Percentiles rank a stretch among this genome's conserved stretches.
Conservation (phyloP, 306 rosid genomes). For the Dryas alaskensis region DNA sequence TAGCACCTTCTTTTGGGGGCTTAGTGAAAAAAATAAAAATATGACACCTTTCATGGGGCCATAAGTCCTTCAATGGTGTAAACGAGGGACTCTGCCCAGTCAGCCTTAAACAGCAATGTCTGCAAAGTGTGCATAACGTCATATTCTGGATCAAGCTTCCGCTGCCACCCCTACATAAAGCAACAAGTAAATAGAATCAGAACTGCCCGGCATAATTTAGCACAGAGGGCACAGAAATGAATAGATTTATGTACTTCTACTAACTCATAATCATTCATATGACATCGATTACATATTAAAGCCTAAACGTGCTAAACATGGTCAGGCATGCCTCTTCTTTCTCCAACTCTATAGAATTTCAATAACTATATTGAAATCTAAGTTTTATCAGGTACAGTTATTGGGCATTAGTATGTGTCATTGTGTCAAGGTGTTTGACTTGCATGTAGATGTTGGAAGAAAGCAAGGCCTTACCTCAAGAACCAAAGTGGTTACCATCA, state of each 20-base stretch:
- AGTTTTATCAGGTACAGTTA: neutral
- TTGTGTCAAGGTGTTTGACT: neutral
- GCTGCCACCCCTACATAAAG: constrained; percentile 69
- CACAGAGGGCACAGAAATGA: neutral
- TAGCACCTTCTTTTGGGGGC: neutral
- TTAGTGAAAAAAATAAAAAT: neutral
- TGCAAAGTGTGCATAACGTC: constrained; percentile 58
- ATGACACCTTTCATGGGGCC: constrained; percentile 46
- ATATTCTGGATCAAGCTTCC: constrained; percentile 74
- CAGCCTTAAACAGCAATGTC: constrained; percentile 56
- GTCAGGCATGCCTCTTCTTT: neutral
- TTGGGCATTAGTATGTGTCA: neutral
- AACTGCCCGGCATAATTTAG: too few species aligned
- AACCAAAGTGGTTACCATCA: constrained; percentile 79
- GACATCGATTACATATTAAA: neutral
- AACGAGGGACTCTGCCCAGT: constrained; percentile 59
- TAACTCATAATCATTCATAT: neutral
- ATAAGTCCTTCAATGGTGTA: constrained; percentile 59
- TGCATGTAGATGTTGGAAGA: neutral
- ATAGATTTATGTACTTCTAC: neutral
- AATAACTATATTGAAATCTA: neutral
- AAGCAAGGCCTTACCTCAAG: constrained; percentile 57
- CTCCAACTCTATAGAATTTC: neutral
- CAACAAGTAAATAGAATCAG: neutral
- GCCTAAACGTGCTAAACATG: neutral